Conservation (phyloP, 2,329 filamentous ascomycete species). For the Venturia pyrina region DNA sequence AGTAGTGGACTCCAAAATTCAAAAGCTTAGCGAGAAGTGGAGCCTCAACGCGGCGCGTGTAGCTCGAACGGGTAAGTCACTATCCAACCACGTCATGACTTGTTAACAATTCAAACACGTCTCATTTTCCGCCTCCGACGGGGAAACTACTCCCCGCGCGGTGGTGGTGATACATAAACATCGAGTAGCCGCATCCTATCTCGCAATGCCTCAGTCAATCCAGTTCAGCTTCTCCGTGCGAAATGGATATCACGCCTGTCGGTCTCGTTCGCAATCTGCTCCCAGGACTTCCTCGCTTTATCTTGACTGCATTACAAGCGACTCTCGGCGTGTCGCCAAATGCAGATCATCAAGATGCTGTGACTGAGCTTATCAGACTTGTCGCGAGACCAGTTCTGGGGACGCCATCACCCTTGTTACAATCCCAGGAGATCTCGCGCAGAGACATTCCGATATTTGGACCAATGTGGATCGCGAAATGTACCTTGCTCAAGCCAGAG, state of each 20-base stretch:
- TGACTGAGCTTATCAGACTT: background rate
- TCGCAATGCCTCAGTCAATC: background rate
- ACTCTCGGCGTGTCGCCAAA: background rate
- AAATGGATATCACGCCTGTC: background rate
- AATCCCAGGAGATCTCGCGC: background rate
- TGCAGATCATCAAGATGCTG: background rate
- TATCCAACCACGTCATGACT: background rate
- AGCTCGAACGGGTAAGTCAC: background rate
- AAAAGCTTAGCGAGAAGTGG: background rate
- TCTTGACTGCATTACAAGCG: background rate
- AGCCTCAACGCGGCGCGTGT: background rate
- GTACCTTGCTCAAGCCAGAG: background rate
- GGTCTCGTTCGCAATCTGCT: constrained; percentile 1
- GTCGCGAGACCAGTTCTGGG: background rate
- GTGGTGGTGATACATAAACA: background rate
- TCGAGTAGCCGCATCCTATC: background rate
- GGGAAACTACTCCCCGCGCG: background rate
- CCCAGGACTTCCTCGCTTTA: background rate
- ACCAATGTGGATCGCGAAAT: constrained; percentile 4
- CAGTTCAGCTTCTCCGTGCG: background rate
- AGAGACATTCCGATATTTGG: background rate
- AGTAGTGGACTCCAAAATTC: too few species aligned
- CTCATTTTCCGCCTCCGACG: background rate
- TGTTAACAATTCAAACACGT: background rate
- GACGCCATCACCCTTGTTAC: background rate